Base-by-base conservation (phyloP, 352 stramenopile genomes). In the Blastocystis sp. region DNA sequence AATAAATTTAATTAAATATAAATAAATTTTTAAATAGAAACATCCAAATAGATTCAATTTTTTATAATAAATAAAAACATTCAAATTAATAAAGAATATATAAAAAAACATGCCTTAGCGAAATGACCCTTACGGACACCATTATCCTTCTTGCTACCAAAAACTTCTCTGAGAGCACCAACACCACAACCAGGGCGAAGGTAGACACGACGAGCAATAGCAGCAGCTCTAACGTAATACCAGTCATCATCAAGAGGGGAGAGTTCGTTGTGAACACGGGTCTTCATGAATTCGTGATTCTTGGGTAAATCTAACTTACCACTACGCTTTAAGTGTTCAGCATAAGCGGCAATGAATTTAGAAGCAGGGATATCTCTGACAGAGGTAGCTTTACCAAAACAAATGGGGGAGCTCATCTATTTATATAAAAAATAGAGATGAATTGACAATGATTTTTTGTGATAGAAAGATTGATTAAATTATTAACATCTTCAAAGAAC, bases 241-340 rank as follows among this genome's bases (percentile, higher is more conserved):
- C 52, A 62, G 52, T 62, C 52, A n/a, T 52, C 23, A 44, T 62
- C 52, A 32, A 40, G 35, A 41, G 52, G 52, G 54, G 23, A 54
- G 52, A 54, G 54, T 21, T 62, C 52, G 40, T 42, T 62, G 52
- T 49, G 54, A 16, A 62, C 52, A 11, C 25, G 24, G 19, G 52
- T 62, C 54, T 42, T 47, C 52, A 62, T 62, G n/a, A 62, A n/a
- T 42, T 62, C 52, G 35, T 62, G 52, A 3, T 54, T 19, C 52
- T 62, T 62, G 27, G 52, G 52, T 25, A 62, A 42, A 13, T 52
- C 34, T 10, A 62, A 41, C 34, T 52, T 62, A 54, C 52, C 52
- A 0, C 24, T 42, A 19, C 36, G 36, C 52, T 62, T 62, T 30
- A 62, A 31, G 52, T 42, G 54, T 3, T 62, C 37, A 30, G 52